Conservation (phyloP, 345 rosid genomes). For the Pistacia integerrima region DNA sequence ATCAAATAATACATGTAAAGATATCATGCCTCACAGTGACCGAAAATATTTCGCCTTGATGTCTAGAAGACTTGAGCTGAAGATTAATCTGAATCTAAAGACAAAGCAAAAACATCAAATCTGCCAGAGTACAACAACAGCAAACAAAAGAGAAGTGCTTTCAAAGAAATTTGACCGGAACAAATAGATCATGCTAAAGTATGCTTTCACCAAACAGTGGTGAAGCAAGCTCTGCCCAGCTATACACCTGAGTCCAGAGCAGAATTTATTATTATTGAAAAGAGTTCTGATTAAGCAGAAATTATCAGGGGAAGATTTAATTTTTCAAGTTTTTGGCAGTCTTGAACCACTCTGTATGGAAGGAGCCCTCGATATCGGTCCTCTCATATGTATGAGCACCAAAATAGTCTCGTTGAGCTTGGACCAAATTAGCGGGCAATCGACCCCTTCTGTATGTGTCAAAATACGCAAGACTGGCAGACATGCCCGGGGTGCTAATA, state of each 20-base stretch:
- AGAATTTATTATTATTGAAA: slow-evolving; percentile 35
- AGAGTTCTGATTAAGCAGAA: slow-evolving; percentile 17
- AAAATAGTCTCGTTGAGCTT: slow-evolving; percentile 95
- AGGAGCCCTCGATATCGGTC: slow-evolving; percentile 83
- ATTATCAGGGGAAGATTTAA: slow-evolving; percentile 19
- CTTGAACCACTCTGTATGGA: slow-evolving; percentile 99
- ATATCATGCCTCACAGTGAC: background rate
- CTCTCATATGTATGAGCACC: slow-evolving; percentile 99
- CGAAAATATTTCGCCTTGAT: background rate
- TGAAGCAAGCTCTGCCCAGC: slow-evolving; percentile 14
- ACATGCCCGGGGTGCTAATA: slow-evolving; percentile 93
- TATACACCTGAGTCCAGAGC: slow-evolving; percentile 17
- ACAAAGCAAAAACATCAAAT: slow-evolving; percentile 20
- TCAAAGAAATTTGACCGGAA: background rate
- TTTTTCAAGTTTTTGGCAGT: slow-evolving; percentile 68
- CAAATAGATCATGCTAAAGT: background rate
- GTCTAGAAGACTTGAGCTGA: background rate
- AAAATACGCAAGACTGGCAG: slow-evolving; percentile 90
- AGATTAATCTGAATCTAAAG: background rate
- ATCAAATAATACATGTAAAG: background rate
- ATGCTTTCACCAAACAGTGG: slow-evolving; percentile 7
- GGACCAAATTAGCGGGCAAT: slow-evolving; percentile 92
- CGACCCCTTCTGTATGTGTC: slow-evolving; percentile 85
- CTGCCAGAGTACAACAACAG: slow-evolving; percentile 19
- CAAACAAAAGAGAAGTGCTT: slow-evolving; percentile 5